Evolutionary conservation across 2,329 filamentous ascomycete species (phyloP), one percentile per base, ranked within the genome.

Genomic region (Penicillium sp.): DNA sequence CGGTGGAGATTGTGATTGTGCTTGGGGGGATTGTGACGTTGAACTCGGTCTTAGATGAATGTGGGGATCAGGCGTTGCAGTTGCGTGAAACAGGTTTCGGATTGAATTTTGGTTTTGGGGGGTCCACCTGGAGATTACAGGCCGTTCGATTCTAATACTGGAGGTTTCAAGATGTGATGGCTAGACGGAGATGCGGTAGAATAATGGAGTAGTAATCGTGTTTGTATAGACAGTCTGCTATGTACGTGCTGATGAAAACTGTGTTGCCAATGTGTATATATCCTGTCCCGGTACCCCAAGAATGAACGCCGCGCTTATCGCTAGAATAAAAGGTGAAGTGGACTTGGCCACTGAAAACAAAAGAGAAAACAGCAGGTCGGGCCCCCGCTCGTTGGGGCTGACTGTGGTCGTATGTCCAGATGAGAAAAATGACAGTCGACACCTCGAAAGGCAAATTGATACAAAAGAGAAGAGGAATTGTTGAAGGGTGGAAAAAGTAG

Each of bases 351-450:
- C n/a, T n/a, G 42, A 18, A 13, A 28, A 48, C 29, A 53, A 42
- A 53, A 49, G 16, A 29, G 48, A 53, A 31, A 38, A 47, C 41
- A 31, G 29, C 42, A 42, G 47, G 28, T 42, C 42, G 39, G 31
- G 42, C 51, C 46, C 46, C 45, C 51, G 51, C 51, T 53, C 51
- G 15, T 49, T 49, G 36, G 42, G 51, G 46, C 36, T 23, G 45
- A 41, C 9, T 48, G 29, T 44, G 31, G 42, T 45, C 15, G 42
- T 45, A 34, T 16, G 28, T 26, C 9, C 31, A 46, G 18, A 28
- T 31, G 31, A 43, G 24, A 13, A 38, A 38, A 31, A 33, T 29
- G 34, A 29, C 26, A 33, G 13, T 34, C 4, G 29, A 46, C 12
- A 13, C 18, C 36, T 38, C 34, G n/a, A 5, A 34, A 16, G 15